These are phyloP conservation scores for Asterophora lycoperdoides DNA, from an alignment of 768 basidiomycete species.

Conservation along the genomic window DNA sequence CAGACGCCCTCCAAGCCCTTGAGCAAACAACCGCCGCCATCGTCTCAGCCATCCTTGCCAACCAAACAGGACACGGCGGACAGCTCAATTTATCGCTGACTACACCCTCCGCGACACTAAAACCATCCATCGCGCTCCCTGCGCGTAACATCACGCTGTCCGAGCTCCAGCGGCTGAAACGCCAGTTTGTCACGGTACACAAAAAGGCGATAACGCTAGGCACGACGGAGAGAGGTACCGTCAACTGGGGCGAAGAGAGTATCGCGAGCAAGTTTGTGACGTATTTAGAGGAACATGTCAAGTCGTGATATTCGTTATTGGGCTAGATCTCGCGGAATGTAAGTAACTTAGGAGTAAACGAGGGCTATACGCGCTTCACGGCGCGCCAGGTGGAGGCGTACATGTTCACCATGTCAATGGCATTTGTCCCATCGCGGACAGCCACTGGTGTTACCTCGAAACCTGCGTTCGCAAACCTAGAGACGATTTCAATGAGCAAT, in stretches of 20 bases:
- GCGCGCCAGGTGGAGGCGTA: constrained; percentile 35
- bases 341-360: no score
- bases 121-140: constrained; percentile 58
- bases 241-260: constrained; percentile 74
- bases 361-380: constrained; percentile 15
- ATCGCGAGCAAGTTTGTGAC: constrained; percentile 65
- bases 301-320: constrained; percentile 24
- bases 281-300: constrained; percentile 71
- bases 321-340: no score
- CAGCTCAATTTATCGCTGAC: constrained; percentile 44
- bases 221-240: constrained; percentile 67
- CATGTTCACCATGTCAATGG: constrained; percentile 73
- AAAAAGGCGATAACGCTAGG: constrained; percentile 86
- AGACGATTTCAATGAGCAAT: background rate
- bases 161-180: constrained; percentile 83
- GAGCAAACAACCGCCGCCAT: constrained; percentile 71
- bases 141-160: constrained; percentile 72
- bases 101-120: constrained; percentile 34
- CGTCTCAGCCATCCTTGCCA: constrained; percentile 66
- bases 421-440: constrained; percentile 45
- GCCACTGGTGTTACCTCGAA: constrained; percentile 51
- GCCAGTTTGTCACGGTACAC: constrained; percentile 88
- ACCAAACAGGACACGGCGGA: constrained; percentile 55
- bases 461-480: constrained; percentile 47
- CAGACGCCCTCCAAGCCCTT: constrained; percentile 83